Percentiles rank a stretch among this genome's conserved stretches.
Evolutionary conservation across 2,329 filamentous ascomycete genomes (phyloP).

Genomic region (Zasmidium cellare): DNA sequence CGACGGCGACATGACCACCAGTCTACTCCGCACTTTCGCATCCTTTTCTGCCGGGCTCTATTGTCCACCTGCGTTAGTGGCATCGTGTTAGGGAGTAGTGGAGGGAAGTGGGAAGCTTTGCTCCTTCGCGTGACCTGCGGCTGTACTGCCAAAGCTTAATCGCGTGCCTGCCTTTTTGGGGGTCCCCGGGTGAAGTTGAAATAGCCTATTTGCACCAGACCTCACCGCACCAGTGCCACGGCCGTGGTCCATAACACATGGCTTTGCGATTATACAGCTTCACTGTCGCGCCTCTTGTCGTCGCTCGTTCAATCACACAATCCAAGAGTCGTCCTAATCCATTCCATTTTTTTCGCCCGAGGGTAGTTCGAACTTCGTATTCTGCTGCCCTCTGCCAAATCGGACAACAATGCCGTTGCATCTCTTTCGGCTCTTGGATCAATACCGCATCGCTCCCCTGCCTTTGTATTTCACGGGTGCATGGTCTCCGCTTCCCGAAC

Average conservation of each 20-base stretch:
- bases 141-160: background rate
- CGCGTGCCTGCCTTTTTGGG: background rate
- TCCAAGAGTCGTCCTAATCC: no score
- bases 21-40: background rate
- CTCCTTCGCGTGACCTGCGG: background rate
- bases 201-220: no score
- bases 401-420: no score
- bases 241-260: no score
- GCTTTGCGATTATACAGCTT: no score
- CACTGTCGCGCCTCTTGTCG: no score
- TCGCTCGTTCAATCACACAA: no score
- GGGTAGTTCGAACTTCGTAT: no score
- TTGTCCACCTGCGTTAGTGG: background rate
- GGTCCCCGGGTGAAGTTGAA: background rate
- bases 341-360: no score
- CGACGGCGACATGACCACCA: background rate
- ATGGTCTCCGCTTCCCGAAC: slow-evolving; percentile 18
- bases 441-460: slow-evolving; percentile 41
- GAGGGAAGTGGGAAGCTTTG: background rate
- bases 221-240: no score
- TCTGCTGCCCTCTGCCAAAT: no score
- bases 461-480: slow-evolving; percentile 42
- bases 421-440: slow-evolving; percentile 4
- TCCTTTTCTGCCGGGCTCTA: background rate
- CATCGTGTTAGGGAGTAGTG: background rate